phyloP scores from a whole-genome alignment of 83 land plant genomes.

The Diphasiastrum complanatum region DNA sequence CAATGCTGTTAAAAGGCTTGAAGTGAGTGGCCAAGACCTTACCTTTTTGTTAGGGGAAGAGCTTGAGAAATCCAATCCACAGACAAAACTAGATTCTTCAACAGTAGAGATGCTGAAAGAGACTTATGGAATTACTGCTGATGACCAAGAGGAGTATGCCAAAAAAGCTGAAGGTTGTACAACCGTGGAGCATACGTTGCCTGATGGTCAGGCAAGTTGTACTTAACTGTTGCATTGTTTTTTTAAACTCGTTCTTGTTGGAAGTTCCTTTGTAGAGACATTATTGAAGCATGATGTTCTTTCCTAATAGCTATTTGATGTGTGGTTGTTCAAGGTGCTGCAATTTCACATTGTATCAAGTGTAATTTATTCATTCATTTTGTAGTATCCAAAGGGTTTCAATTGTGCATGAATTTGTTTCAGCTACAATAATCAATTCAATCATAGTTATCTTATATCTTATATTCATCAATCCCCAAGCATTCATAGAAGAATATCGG shows the following conservation, averaged over 20 bases:
- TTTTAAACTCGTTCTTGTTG: not conserved
- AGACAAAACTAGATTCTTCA: slow-evolving; percentile 43
- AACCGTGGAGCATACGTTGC: slow-evolving; percentile 67
- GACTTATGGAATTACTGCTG: slow-evolving; percentile 61
- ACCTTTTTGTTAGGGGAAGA: slow-evolving; percentile 61
- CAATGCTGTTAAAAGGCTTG: slow-evolving; percentile 90
- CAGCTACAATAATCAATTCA: too few species aligned
- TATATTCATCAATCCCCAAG: too few species aligned
- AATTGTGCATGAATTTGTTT: too few species aligned
- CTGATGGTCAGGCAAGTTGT: slow-evolving; percentile 99
- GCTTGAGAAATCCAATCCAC: slow-evolving; percentile 63
- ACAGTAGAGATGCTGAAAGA: slow-evolving; percentile 83
- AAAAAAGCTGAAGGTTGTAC: slow-evolving; percentile 35
- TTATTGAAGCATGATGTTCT: too few species aligned
- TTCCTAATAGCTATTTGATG: too few species aligned
- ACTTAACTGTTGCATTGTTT: not conserved
- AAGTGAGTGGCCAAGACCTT: slow-evolving; percentile 80
- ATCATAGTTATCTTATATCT: too few species aligned
- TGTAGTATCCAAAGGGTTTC: too few species aligned
- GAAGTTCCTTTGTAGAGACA: too few species aligned
- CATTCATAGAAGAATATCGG: too few species aligned
- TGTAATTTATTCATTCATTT: too few species aligned
- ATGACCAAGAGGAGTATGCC: slow-evolving; percentile 61
- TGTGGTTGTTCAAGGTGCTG: too few species aligned
- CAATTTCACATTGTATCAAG: too few species aligned